phyloP scores from a whole-genome alignment of 768 basidiomycete species.

The Trametes cingulata region DNA sequence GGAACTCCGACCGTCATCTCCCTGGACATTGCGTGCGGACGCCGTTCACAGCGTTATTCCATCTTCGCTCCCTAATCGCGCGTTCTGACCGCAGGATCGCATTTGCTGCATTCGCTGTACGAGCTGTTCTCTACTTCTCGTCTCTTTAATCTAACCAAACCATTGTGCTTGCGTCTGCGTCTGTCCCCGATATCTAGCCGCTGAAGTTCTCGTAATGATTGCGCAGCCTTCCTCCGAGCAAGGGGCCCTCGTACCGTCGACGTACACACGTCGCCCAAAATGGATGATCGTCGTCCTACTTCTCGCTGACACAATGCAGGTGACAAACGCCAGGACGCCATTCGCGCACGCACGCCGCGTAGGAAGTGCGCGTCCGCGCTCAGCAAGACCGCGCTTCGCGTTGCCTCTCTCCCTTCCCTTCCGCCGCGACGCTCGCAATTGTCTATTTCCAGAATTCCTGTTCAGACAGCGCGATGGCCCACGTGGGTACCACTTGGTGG shows the following conservation, averaged over 20 bases:
- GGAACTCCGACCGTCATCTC: not conserved
- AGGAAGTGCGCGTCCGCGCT: conserved; percentile 2
- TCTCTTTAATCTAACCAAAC: not conserved
- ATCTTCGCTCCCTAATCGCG: no score
- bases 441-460: not conserved
- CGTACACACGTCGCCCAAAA: conserved; percentile 4
- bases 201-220: conserved; percentile 1
- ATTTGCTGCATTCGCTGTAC: not conserved
- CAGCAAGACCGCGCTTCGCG: not conserved
- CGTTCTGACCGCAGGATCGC: no score
- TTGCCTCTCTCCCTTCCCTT: not conserved
- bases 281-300: conserved; percentile 15
- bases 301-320: conserved; percentile 14
- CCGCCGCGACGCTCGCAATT: not conserved
- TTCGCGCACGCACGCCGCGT: conserved; percentile 1
- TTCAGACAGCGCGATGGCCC: not conserved
- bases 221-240: conserved; percentile 2
- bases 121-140: not conserved
- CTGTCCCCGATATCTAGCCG: conserved; percentile 16
- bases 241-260: not conserved
- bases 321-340: conserved; percentile 6
- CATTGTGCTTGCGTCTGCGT: not conserved
- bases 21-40: not conserved
- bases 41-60: not conserved
- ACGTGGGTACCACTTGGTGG: not conserved